Base-by-base conservation (phyloP, 1,284 basidiomycete species). In the Puccinia coronata region DNA sequence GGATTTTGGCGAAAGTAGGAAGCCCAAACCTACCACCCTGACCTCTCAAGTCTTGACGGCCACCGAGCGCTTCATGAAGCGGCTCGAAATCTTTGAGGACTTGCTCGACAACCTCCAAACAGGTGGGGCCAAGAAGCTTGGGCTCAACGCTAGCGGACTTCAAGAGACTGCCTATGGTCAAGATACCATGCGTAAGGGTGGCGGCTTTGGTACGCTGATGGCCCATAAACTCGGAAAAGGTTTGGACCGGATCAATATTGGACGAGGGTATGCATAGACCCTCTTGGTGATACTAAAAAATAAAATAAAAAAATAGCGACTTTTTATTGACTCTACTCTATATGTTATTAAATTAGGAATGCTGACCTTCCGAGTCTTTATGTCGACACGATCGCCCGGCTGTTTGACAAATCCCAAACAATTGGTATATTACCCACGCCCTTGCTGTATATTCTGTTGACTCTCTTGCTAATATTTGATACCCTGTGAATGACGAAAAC, bases 171-270 rank as follows among this genome's bases (percentile, higher is more conserved):
- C 82, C 11, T 81, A 39, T 73, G 59, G 49, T 71, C 65, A 41
- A 72, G 76, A 82, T 84, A 85, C 82, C 84, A 90, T 49, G 94
- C 93, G 93, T 90, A 93, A 65, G 91, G 91, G 82, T 61, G 25
- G 41, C 9, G 39, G 72, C 16, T 74, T 74, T 41, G 72, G 57
- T 16, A 93, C 83, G 91, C 91, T 83, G 90, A 55, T 78, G 61
- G 76, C 65, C 51, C 63, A 55, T 25, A 78, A 70, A 67, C 65
- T 78, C 20, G 76, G 76, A 9, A 78, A 78, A 41, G 76, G 76
- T 8, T 55, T 97, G 83, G 95, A 97, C 87, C 93, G 94, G 86
- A 91, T 98, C 84, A 94, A 94, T 55, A 94, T 92, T 83, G 92
- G 92, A 82, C 94, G 94, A 87, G 93, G 92, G 94, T 96, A 85